phyloP scores from a whole-genome alignment of 345 rosid genomes.

The Salix koriyanagi region DNA sequence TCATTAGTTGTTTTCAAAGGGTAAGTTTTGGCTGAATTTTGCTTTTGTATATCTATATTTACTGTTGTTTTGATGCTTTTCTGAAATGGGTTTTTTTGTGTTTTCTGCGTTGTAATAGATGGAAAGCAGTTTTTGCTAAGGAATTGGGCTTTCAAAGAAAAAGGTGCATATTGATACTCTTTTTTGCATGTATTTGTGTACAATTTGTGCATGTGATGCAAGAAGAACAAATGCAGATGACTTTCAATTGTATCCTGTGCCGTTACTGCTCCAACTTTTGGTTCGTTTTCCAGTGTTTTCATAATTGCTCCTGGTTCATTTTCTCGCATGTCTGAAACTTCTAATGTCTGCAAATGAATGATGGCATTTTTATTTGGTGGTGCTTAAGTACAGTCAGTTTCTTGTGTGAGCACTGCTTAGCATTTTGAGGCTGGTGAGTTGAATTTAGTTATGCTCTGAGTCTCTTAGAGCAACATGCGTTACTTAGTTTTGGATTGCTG shows the following conservation, averaged over 20 bases:
- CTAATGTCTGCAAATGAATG: background rate
- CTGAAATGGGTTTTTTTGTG: background rate
- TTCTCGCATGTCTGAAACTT: background rate
- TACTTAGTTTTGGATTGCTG: conserved; percentile 19
- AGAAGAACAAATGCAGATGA: background rate
- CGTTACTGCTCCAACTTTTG: background rate
- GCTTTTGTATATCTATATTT: background rate
- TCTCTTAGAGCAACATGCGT: no score
- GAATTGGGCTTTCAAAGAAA: conserved; percentile 19
- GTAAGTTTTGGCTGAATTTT: background rate
- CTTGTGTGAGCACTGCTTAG: no score
- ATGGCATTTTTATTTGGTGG: background rate
- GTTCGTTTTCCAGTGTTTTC: background rate
- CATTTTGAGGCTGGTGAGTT: no score
- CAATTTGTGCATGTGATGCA: background rate
- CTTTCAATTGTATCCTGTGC: background rate
- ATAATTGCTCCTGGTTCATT: background rate
- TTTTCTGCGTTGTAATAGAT: conserved; percentile 21
- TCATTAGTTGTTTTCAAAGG: background rate
- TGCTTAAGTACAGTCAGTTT: background rate
- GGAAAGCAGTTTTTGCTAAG: conserved; percentile 41
- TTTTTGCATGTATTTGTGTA: background rate
- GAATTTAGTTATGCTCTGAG: no score
- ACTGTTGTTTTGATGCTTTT: background rate
- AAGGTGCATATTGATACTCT: background rate